Conservation (phyloP, 192 early-diverging fungal species). For the Gamsiella multidivaricata region DNA sequence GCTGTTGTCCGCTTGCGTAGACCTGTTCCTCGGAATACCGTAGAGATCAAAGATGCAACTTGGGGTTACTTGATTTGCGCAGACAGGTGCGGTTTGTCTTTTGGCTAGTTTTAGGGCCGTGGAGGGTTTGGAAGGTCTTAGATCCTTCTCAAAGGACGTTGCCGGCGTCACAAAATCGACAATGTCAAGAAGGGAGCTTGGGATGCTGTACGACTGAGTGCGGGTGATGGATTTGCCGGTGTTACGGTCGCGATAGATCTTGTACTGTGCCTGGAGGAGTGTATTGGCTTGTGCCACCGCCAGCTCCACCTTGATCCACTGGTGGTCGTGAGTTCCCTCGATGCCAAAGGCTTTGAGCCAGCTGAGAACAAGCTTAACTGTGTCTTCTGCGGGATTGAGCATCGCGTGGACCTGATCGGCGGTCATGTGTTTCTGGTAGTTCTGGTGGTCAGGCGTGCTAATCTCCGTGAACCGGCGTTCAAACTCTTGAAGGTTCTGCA, state of each 20-base stretch:
- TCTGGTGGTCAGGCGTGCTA: conserved; percentile 3
- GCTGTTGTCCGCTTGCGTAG: background rate
- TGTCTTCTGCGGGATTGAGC: background rate
- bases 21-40: background rate
- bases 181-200: background rate
- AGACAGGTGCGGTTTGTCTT: background rate
- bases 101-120: background rate
- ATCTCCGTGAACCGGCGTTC: background rate
- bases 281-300: background rate
- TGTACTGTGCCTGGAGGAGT: conserved; percentile 6
- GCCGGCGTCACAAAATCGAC: conserved; percentile 10
- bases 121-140: background rate
- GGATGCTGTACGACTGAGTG: background rate
- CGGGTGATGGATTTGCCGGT: background rate
- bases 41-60: background rate
- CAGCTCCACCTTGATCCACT: conserved; percentile 4
- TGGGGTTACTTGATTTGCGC: background rate
- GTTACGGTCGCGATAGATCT: background rate
- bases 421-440: background rate
- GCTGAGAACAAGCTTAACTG: background rate
- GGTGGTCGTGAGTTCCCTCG: background rate
- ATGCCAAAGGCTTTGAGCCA: conserved; percentile 10
- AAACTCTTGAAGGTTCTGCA: conserved; percentile 10
- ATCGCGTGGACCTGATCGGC: background rate
- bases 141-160: background rate